Conservation (phyloP, 305 asterid genomes). For the Fraxinus dipetala region DNA sequence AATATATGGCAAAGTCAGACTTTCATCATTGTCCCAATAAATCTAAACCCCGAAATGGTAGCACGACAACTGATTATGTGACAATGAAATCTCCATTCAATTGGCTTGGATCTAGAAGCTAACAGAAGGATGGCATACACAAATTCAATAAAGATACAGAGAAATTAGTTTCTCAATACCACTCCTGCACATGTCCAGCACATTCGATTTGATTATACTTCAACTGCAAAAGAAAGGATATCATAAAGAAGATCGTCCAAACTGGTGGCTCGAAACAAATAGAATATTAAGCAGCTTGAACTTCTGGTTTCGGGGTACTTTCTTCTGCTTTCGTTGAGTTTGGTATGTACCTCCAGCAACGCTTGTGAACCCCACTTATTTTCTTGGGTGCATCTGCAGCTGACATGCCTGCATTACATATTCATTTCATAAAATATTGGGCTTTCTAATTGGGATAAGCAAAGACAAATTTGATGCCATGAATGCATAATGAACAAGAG, state of each 20-base stretch:
- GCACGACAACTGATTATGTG: background rate
- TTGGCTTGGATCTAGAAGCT: background rate
- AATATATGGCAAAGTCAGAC: background rate
- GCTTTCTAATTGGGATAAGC: background rate
- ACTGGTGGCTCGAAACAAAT: background rate
- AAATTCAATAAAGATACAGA: background rate
- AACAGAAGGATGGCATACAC: background rate
- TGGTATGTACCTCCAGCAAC: slow-evolving; percentile 46
- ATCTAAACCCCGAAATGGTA: background rate
- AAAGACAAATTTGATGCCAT: background rate
- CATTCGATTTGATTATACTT: background rate
- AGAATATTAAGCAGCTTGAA: slow-evolving; percentile 35
- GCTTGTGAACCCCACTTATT: slow-evolving; percentile 53
- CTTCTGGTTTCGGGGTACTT: slow-evolving; percentile 29
- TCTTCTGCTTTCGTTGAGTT: slow-evolving; percentile 31
- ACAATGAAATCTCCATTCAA: background rate
- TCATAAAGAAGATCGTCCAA: background rate
- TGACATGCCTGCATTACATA: slow-evolving; percentile 38
- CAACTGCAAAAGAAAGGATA: background rate
- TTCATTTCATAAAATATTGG: background rate
- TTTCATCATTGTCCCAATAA: background rate
- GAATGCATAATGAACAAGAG: background rate
- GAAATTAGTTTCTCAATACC: background rate
- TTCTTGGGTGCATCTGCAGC: slow-evolving; percentile 54
- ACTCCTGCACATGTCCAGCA: background rate